Conservation (phyloP, 805 yeast species). For the Yamadazyma kitorensis region DNA sequence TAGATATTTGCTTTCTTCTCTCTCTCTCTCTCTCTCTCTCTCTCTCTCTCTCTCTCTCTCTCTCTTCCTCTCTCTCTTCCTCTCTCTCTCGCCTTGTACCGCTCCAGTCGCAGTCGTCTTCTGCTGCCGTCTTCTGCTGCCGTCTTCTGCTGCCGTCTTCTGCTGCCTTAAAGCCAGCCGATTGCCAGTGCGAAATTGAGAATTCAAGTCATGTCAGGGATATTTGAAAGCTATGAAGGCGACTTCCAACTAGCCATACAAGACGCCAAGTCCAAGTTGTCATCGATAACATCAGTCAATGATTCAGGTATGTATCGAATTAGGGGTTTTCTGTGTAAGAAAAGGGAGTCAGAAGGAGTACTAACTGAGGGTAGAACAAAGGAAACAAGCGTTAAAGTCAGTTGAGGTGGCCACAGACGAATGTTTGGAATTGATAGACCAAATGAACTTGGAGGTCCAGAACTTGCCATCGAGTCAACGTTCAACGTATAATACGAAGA, state of each 20-base stretch:
- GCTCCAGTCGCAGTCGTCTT: too few relatives aligned
- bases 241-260: constrained; percentile 69
- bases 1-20: constrained; percentile 1
- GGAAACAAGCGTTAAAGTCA: constrained; percentile 54
- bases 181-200: too few relatives aligned
- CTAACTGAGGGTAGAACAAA: constrained; percentile 40
- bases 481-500: constrained; percentile 67
- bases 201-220: constrained; percentile 38
- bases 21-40: background rate
- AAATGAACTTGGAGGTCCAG: constrained; percentile 83
- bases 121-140: too few relatives aligned
- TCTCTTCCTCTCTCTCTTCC: too few relatives aligned
- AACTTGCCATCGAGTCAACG: constrained; percentile 75
- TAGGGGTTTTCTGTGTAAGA: background rate
- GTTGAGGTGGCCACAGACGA: constrained; percentile 75
- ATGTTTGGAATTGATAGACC: constrained; percentile 76
- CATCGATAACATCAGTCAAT: constrained; percentile 29
- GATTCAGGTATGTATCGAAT: constrained; percentile 12
- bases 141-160: too few relatives aligned
- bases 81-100: too few relatives aligned
- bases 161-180: too few relatives aligned
- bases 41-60: background rate
- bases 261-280: constrained; percentile 67
- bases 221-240: constrained; percentile 62
- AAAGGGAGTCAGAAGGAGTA: constrained; percentile 5